Evolutionary conservation across 306 rosid genomes (phyloP), one percentile per base, ranked within the genome.

Genomic region (Herpetospermum pedunculosum): DNA sequence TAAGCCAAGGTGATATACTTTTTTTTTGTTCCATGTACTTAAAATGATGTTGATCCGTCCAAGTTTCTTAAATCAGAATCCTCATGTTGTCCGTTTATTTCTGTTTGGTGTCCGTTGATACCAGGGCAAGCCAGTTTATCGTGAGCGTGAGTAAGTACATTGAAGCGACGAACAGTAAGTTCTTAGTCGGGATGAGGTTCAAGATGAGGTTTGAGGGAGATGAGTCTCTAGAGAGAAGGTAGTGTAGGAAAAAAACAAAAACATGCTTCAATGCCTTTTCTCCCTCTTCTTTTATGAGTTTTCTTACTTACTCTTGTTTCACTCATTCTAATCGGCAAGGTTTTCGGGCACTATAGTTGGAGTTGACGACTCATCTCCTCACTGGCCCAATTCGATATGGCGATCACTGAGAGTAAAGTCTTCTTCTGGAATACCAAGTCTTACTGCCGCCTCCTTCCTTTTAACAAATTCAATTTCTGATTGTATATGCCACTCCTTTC

Each of bases 151-250:
- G 85, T 69, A 91, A 87, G 82, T 95, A 87, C 70, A 74, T 88
- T 43, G 89, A 86, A 53, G 96, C 97, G 6, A 59, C 87, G 47
- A 73, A 76, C 82, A 82, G 67, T 46, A 91, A 91, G 80, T 83
- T 87, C 38, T 13, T 76, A 2, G 86, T 95, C 3, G 99, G 99
- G 54, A 88, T 91, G 89, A 82, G 96, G 77, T 89, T 85, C 75
- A 89, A 77, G 85, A 91, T 91, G 99, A 87, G 87, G 77, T 91
- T 91, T 29, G 97, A 95, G 78, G 92, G 96, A 70, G 99, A 95
- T 77, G 99, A 91, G 69, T 87, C 92, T 44, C 83, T 97, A 0
- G 97, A 95, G 78, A 89, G 90, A 85, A 95, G 96, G 99, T 95
- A 84, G 52, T 28, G n/a, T n/a, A 64, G 48, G 4, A 28, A 53